These are phyloP conservation scores for Coemansia sp. DNA, from an alignment of 192 early-diverging fungal genomes.

Conservation along the genomic window DNA sequence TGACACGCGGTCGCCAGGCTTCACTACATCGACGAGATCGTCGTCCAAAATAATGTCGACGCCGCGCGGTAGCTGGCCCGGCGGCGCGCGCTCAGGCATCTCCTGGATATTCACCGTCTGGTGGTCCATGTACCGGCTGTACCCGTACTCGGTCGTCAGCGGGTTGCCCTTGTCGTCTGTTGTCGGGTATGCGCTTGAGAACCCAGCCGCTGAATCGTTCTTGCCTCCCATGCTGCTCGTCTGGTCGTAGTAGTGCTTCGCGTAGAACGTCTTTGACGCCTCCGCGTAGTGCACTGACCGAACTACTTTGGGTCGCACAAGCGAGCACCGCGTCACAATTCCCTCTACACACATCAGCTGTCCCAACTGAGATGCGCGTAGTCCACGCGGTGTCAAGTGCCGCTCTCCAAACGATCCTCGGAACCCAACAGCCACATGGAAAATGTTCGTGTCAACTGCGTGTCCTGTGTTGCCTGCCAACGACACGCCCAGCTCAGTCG, in stretches of 20 bases:
- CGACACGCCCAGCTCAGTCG: slow-evolving; percentile 19
- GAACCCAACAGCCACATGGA: slow-evolving; percentile 72
- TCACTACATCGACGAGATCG: slow-evolving; percentile 92
- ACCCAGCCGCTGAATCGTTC: slow-evolving; percentile 21
- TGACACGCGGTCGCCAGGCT: slow-evolving; percentile 95
- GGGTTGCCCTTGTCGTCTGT: slow-evolving; percentile 90
- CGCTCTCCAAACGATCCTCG: slow-evolving; percentile 90
- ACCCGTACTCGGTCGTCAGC: slow-evolving; percentile 91
- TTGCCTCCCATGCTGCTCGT: slow-evolving; percentile 64
- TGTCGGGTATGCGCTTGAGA: slow-evolving; percentile 87
- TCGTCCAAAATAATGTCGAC: slow-evolving; percentile 94
- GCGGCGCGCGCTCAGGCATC: slow-evolving; percentile 97
- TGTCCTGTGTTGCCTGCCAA: slow-evolving; percentile 8
- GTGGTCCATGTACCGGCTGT: slow-evolving; percentile 84
- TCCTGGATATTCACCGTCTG: slow-evolving; percentile 95
- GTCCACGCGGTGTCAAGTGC: slow-evolving; percentile 81
- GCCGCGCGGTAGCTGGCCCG: slow-evolving; percentile 89
- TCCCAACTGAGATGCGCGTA: slow-evolving; percentile 78
- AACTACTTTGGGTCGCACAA: slow-evolving; percentile 93
- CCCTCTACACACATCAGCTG: slow-evolving; percentile 92
- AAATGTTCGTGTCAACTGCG: slow-evolving; percentile 14
- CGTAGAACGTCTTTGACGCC: slow-evolving; percentile 73
- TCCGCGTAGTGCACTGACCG: slow-evolving; percentile 92
- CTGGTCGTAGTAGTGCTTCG: slow-evolving; percentile 87
- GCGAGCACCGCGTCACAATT: slow-evolving; percentile 96